Percentiles rank a stretch among this genome's conserved stretches.
Conservation (phyloP, 805 yeast species). For the Candida sonorensis region DNA sequence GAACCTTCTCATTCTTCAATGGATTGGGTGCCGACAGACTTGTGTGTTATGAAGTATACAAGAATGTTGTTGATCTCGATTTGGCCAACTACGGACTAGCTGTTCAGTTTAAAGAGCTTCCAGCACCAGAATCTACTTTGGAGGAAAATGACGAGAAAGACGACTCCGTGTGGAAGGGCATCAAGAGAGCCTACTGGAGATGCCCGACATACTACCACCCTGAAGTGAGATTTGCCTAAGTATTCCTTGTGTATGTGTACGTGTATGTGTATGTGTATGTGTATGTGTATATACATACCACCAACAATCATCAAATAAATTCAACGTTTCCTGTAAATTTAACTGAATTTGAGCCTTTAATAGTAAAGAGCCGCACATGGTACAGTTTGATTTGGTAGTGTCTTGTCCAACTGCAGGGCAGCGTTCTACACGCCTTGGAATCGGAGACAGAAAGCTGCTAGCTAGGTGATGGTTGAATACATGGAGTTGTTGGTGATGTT, state of each 20-base stretch:
- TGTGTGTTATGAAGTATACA: slow-evolving; percentile 77
- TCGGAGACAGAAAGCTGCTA: no score
- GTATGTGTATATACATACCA: background rate
- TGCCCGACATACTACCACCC: slow-evolving; percentile 67
- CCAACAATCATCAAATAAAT: background rate
- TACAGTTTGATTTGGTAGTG: no score
- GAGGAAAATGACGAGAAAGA: slow-evolving; percentile 27
- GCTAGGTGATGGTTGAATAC: no score
- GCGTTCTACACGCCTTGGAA: no score
- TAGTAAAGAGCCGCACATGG: no score
- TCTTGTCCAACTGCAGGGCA: no score
- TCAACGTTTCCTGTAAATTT: no score
- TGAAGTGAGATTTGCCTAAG: slow-evolving; percentile 37
- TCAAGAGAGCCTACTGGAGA: slow-evolving; percentile 60
- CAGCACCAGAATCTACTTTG: slow-evolving; percentile 37
- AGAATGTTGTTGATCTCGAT: slow-evolving; percentile 73
- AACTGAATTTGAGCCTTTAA: no score
- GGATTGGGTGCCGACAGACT: slow-evolving; percentile 81
- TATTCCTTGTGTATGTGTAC: no score
- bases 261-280: no score
- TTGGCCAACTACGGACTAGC: slow-evolving; percentile 70
- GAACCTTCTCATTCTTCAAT: slow-evolving; percentile 85
- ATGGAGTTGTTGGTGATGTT: no score
- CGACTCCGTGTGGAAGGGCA: slow-evolving; percentile 53
- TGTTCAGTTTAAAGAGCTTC: slow-evolving; percentile 46